These are phyloP conservation scores for Cicer yamashitae DNA, from an alignment of 306 rosid genomes.

Conservation along the genomic window DNA sequence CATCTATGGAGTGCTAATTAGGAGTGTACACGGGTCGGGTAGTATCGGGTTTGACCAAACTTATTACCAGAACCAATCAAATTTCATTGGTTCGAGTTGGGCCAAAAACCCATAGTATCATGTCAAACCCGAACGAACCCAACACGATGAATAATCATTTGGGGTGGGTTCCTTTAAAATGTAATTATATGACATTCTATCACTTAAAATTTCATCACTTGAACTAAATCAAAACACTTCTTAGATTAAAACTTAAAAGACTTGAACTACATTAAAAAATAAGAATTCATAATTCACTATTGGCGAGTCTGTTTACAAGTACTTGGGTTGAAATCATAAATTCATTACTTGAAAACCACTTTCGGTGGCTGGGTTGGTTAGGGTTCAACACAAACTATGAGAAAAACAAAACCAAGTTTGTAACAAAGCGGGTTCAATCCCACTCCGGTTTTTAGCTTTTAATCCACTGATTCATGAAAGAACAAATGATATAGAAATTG, in stretches of 20 bases:
- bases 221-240: too few species aligned
- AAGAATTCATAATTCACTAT: too few species aligned
- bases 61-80: not conserved
- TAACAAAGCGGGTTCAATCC: not conserved
- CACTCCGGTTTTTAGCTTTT: not conserved
- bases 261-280: too few species aligned
- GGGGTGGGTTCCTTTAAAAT: too few species aligned
- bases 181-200: too few species aligned
- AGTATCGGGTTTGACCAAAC: not conserved
- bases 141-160: not conserved
- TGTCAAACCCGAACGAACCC: not conserved
- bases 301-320: too few species aligned
- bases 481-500: not conserved
- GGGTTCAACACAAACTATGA: not conserved
- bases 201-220: too few species aligned
- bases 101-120: not conserved
- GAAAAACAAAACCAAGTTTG: slow-evolving; percentile 1
- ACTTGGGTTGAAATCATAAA: too few species aligned
- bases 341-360: not conserved
- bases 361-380: not conserved
- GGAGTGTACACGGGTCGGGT: not conserved
- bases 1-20: not conserved
- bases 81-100: not conserved
- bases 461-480: not conserved
- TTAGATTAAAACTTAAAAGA: too few species aligned